Percentiles rank a stretch among this genome's conserved stretches.
Evolutionary conservation across 192 early-diverging fungal genomes (phyloP).

Genomic region (Thamnidium elegans): DNA sequence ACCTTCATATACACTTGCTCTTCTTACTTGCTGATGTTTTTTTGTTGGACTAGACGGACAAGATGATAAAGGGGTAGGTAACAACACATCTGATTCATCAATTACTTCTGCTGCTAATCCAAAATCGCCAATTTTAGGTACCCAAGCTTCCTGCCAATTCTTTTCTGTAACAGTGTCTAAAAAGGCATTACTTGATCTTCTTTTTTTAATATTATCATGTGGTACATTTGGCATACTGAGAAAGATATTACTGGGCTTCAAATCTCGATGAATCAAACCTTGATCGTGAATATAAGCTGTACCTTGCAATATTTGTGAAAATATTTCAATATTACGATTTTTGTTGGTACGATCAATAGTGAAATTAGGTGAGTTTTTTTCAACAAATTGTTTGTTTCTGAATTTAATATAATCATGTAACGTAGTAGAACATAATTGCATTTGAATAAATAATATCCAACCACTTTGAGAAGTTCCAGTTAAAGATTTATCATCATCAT

Average conservation of each 20-base stretch:
- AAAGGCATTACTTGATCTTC: not conserved
- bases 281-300: constrained; percentile 70
- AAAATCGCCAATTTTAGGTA: constrained; percentile 94
- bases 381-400: constrained; percentile 24
- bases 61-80: not conserved
- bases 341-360: constrained; percentile 4
- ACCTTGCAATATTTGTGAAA: constrained; percentile 75
- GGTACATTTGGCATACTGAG: constrained; percentile 38
- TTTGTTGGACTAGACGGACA: not conserved
- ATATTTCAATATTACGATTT: constrained; percentile 45
- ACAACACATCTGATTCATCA: constrained; percentile 13
- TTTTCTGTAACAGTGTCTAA: not conserved
- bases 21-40: not conserved
- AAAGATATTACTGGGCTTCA: constrained; percentile 75
- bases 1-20: not conserved
- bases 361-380: constrained; percentile 12
- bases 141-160: constrained; percentile 44
- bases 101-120: constrained; percentile 79
- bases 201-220: not conserved
- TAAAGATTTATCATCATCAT: not conserved
- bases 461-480: constrained; percentile 13
- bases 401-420: constrained; percentile 61
- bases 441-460: constrained; percentile 74
- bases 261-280: constrained; percentile 72
- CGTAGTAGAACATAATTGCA: constrained; percentile 88